Conservation (phyloP, 177 flowering plant genomes). For the Vitis hybrid region DNA sequence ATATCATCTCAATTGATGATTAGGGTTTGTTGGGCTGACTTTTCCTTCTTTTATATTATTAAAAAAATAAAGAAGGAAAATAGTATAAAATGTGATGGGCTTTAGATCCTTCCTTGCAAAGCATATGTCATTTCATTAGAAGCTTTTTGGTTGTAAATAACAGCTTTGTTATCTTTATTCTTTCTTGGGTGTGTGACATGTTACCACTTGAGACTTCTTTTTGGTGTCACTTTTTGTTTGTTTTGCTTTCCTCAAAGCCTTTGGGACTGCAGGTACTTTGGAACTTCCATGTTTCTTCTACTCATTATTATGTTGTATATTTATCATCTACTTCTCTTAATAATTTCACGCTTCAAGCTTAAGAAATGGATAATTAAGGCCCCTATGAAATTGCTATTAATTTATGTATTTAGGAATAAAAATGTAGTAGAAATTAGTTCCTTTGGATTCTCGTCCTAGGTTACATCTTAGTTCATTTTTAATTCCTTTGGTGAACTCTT, state of each 20-base stretch:
- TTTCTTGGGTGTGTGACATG: constrained; percentile 32
- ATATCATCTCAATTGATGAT: constrained; percentile 15
- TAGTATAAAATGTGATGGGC: not conserved
- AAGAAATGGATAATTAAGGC: too few species aligned
- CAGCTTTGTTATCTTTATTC: constrained; percentile 36
- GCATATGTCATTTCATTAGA: constrained; percentile 29
- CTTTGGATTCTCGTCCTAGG: too few species aligned
- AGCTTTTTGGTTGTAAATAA: constrained; percentile 33
- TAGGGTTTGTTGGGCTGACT: constrained; percentile 26
- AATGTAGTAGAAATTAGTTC: too few species aligned
- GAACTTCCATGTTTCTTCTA: not conserved
- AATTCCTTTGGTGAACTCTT: too few species aligned
- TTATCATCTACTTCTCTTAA: too few species aligned
- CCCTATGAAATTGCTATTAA: too few species aligned
- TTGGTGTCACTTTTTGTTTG: constrained; percentile 40
- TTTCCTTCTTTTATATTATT: constrained; percentile 4
- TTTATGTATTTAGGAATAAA: too few species aligned
- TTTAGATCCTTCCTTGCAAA: constrained; percentile 36
- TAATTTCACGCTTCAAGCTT: too few species aligned
- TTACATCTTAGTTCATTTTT: too few species aligned
- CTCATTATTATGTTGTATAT: too few species aligned
- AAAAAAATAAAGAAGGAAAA: constrained; percentile 4
- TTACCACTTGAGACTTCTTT: constrained; percentile 39
- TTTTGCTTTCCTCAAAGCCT: constrained; percentile 16
- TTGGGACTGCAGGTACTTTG: not conserved